Percentiles rank a stretch among this genome's conserved stretches.
phyloP scores from a whole-genome alignment of 345 rosid species.

The Murraya koenigii region DNA sequence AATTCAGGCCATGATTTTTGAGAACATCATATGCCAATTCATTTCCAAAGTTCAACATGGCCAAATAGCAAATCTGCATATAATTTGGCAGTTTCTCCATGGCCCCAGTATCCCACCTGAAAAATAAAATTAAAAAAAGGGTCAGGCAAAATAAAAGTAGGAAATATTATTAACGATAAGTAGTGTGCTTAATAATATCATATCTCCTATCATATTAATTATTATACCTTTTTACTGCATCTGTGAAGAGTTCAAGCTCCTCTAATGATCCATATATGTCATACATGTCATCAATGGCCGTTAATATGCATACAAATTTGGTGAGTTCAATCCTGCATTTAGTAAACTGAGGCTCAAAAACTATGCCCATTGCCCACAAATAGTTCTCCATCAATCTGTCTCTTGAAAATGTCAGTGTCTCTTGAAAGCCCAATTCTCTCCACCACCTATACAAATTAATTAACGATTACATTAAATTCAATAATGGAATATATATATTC shows the following conservation, averaged over 20 bases:
- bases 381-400: slow-evolving; percentile 21
- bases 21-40: neutral
- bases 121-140: neutral
- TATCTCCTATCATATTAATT: neutral
- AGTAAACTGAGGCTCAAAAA: slow-evolving; percentile 6
- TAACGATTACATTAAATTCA: neutral
- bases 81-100: neutral
- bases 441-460: slow-evolving; percentile 15
- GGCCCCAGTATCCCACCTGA: neutral
- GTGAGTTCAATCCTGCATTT: slow-evolving; percentile 15
- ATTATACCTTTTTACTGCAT: slow-evolving; percentile 6
- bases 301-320: slow-evolving; percentile 14
- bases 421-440: slow-evolving; percentile 1
- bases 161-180: neutral
- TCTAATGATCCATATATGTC: slow-evolving; percentile 17
- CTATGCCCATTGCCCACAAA: slow-evolving; percentile 21
- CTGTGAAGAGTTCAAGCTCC: slow-evolving; percentile 22
- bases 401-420: slow-evolving; percentile 2
- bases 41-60: slow-evolving; percentile 2
- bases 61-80: slow-evolving; percentile 5
- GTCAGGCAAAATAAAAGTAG: neutral
- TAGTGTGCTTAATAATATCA: no score
- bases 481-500: no score
- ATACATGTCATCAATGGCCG: slow-evolving; percentile 21
- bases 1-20: neutral